Evolutionary conservation across 768 basidiomycete species (phyloP), one percentile per base, ranked within the genome.

Genomic region (Lentinula boryana): DNA sequence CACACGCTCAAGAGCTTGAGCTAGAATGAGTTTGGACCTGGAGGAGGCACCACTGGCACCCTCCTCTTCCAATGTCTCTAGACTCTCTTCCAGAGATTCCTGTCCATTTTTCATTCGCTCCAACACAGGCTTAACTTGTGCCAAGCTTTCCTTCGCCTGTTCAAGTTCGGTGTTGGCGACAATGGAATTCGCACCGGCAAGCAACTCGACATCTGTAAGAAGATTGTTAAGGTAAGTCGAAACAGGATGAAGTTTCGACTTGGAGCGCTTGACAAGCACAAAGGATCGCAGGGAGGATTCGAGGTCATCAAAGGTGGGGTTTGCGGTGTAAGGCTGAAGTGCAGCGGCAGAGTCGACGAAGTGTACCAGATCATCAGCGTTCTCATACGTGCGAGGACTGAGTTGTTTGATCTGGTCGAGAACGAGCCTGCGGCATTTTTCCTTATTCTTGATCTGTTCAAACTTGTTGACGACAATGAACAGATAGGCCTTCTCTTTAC

Each of bases 381-480:
- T 92, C 58, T 93, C 91, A 70, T 87, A 93, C 0, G 97, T 98
- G 56, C 84, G 76, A n/a, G 97, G 96, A 68, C 90, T 93, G 66
- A 98, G 83, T 65, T 90, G 83, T 70, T 86, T 89, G 80, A 99
- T 93, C 73, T 98, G 96, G 62, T 98, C 95, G 31, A 97, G 82
- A 49, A 99, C 89, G 35, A 87, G 74, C 44, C 91, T 82, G 68
- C 85, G 84, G 74, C 97, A 98, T 72, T 93, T 89, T 53, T 89
- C 91, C 78, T 98, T 97, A 79, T 98, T 91, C 71, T 87, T 85
- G 75, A 98, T 96, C 70, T 93, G 89, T 68, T 93, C 94, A 71
- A 88, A 99, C 72, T 95, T 94, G 83, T 99, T 99, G 72, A 98
- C 96, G 58, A 98, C 97, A 70, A 98, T 90, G 79, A 99, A 99